Evolutionary conservation across 139 green algal genomes (phyloP).

Genomic region (Chlorella sp.): DNA sequence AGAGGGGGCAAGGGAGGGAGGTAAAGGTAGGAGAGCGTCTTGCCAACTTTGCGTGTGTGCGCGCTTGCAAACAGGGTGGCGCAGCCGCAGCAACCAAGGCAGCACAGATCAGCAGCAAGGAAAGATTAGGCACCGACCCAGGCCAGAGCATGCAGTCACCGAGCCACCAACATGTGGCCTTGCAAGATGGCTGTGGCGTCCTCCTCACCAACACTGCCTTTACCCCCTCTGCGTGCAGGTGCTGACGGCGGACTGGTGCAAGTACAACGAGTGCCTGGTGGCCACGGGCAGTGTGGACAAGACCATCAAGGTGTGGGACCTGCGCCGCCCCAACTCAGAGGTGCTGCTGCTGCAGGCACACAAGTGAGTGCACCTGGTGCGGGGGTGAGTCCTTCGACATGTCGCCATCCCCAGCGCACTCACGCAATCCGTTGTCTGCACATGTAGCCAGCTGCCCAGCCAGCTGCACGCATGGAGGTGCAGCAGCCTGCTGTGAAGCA

Average conservation of each 20-base stretch:
- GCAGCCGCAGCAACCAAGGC: neutral
- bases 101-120: neutral
- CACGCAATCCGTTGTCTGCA: no score
- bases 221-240: slow-evolving; percentile 44
- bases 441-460: no score
- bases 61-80: no score
- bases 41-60: no score
- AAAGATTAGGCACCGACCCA: neutral
- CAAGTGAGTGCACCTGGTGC: slow-evolving; percentile 30
- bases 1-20: no score
- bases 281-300: slow-evolving; percentile 92
- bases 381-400: neutral
- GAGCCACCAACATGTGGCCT: neutral
- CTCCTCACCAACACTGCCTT: neutral
- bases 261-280: slow-evolving; percentile 95
- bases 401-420: no score
- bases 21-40: no score
- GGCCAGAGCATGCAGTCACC: neutral
- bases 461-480: no score
- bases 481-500: neutral
- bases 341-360: slow-evolving; percentile 75
- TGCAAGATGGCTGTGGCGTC: neutral
- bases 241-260: slow-evolving; percentile 86
- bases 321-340: slow-evolving; percentile 55
- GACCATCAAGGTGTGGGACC: slow-evolving; percentile 85